Percentiles rank a stretch among this genome's conserved stretches.
phyloP scores from a whole-genome alignment of 192 early-diverging fungal genomes.

The Radiomyces spectabilis region DNA sequence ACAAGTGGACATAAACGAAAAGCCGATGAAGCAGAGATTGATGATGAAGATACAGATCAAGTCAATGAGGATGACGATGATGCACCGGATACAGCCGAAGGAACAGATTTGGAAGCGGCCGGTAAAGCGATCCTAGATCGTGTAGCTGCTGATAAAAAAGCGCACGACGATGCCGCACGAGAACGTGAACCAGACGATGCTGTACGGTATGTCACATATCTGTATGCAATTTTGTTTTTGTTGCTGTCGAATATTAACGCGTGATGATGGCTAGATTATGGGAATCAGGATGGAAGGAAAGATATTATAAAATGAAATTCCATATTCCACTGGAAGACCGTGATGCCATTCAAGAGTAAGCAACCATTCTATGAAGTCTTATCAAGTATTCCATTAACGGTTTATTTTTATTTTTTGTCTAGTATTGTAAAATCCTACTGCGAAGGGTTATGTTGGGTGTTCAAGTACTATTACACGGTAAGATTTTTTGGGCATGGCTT shows the following conservation, averaged over 20 bases:
- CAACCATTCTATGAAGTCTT: neutral
- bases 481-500: too few relatives aligned
- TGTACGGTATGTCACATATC: slow-evolving; percentile 17
- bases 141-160: slow-evolving; percentile 44
- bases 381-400: neutral
- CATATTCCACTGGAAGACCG: slow-evolving; percentile 49
- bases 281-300: slow-evolving; percentile 69
- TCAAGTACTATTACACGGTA: slow-evolving; percentile 87
- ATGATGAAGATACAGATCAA: slow-evolving; percentile 29
- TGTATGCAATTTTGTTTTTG: slow-evolving; percentile 23
- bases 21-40: slow-evolving; percentile 33
- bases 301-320: slow-evolving; percentile 69
- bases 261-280: too few relatives aligned
- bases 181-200: slow-evolving; percentile 56
- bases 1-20: slow-evolving; percentile 37
- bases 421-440: slow-evolving; percentile 75
- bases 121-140: slow-evolving; percentile 28
- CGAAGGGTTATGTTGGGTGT: slow-evolving; percentile 95
- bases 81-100: slow-evolving; percentile 26
- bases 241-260: too few relatives aligned
- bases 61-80: slow-evolving; percentile 33
- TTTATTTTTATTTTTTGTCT: neutral
- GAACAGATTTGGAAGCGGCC: slow-evolving; percentile 27
- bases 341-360: slow-evolving; percentile 48
- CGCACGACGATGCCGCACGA: slow-evolving; percentile 47